Base-by-base conservation (phyloP, 164 flowering plant species). In the Litsea cubeba region DNA sequence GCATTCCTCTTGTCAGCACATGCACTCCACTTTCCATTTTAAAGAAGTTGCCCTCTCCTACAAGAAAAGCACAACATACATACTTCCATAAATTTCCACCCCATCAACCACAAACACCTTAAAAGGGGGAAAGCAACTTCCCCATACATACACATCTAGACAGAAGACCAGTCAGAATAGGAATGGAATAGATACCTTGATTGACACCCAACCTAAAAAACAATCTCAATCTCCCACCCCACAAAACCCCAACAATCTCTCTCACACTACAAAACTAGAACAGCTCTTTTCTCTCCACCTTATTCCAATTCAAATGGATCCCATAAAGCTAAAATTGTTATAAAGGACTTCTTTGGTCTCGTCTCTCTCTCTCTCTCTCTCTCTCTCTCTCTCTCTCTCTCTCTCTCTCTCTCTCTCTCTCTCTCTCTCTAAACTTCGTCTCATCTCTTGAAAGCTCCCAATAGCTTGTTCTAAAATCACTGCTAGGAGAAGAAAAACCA, bases 51-150 rank as follows among this genome's bases (percentile, higher is more conserved):
- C 75, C 94, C 96, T 88, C 89, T 74, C 80, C 77, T 40, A 64
- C 94, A 91, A 91, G 97, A 83, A 90, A 94, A 84, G 95, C 88
- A 94, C 84, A 84, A 50, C 62, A 66, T 80, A 70, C 76, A 79
- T 71, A 71, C 75, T 76, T 70, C 68, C 79, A 80, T 79, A 76
- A 71, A 76, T 79, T 71, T 71, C 72, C 80, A 69, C 73, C 63
- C 75, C 73, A 67, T 35, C 76, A 58, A 51, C 66, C 78, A 69
- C 75, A 67, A 81, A 35, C 15, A 51, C 77, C 17, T 76, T 72
- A 62, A 71, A 60, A 65, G 73, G 72, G 65, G 62, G 63, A 76
- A 69, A 68, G 54, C 74, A 66, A 57, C 71, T 70, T 35, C 66
- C 67, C 68, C 67, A 75, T 50, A 66, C 24, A 49, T 62, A 71